phyloP scores from a whole-genome alignment of 1,139 yeast genomes.

The Zygosaccharomyces sapae region DNA sequence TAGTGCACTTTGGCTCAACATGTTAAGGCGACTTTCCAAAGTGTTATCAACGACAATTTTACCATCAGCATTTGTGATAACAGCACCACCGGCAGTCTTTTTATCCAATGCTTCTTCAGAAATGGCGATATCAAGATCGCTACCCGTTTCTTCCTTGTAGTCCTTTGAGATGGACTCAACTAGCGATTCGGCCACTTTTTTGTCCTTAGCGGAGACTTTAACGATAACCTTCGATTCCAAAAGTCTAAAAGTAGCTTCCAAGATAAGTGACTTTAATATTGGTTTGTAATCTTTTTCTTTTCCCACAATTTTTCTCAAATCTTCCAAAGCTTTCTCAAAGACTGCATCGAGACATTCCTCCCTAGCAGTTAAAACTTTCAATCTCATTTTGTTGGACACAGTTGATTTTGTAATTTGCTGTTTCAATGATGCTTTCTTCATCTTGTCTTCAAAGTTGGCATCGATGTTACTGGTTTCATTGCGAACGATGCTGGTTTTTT shows the following conservation, averaged over 20 bases:
- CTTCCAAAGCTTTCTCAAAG: slow-evolving; percentile 62
- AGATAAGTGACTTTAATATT: slow-evolving; percentile 70
- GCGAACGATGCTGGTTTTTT: slow-evolving; percentile 90
- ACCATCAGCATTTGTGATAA: slow-evolving; percentile 65
- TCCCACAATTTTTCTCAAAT: slow-evolving; percentile 53
- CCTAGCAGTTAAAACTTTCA: slow-evolving; percentile 81
- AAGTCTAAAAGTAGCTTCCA: slow-evolving; percentile 74
- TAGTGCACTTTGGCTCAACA: slow-evolving; percentile 77
- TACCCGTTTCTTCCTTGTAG: slow-evolving; percentile 56
- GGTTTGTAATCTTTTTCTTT: slow-evolving; percentile 59
- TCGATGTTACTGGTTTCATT: slow-evolving; percentile 89
- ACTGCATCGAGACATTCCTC: slow-evolving; percentile 75
- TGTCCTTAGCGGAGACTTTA: slow-evolving; percentile 67
- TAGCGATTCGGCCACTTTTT: slow-evolving; percentile 49
- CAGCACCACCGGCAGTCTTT: slow-evolving; percentile 80
- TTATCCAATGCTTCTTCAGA: slow-evolving; percentile 57
- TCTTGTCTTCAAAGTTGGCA: slow-evolving; percentile 69
- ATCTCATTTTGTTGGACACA: slow-evolving; percentile 89
- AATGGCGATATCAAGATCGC: slow-evolving; percentile 48
- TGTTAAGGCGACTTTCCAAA: slow-evolving; percentile 83
- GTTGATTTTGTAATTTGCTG: slow-evolving; percentile 96
- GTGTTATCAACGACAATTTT: slow-evolving; percentile 90
- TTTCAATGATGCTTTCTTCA: slow-evolving; percentile 85
- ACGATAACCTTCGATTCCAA: slow-evolving; percentile 66
- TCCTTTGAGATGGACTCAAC: slow-evolving; percentile 55